Base-by-base conservation (phyloP, 805 yeast species). In the Metschnikowia corniflorae region DNA sequence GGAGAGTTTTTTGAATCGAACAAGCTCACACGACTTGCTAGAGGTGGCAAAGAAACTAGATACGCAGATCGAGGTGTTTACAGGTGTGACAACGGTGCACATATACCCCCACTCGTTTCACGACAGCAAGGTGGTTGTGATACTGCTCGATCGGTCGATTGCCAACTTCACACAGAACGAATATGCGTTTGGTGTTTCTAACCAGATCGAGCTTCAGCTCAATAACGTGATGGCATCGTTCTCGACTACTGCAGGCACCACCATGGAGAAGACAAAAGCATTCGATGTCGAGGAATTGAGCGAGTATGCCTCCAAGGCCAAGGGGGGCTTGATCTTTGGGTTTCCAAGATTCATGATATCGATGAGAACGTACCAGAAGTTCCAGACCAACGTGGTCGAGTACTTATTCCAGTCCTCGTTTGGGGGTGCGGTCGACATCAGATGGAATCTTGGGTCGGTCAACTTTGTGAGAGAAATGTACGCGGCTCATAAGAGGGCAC, bases 361-460 rank as follows among this genome's bases (percentile, higher is more conserved):
- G 6, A 89, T 89, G 97, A 74, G 79, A 31, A 79, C 94, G 0
- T 75, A 77, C 65, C 89, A 86, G 50, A 58, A 63, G 21, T 65
- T 65, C 18, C 61, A 70, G 8, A 68, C 75, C 13, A 72, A 75
- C 29, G 43, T 68, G 4, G 74, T 93, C 28, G 82, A 83, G 49
- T 87, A 81, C 52, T 65, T 71, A 2, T 93, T 76, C 57, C 71
- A 70, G 30, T 79, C 93, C 33, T 68, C 79, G 2, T 87, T 93
- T 64, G 95, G 86, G 7, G 97, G 96, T 18, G 78, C 86, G 12
- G 93, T 93, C 26, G 95, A 87, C 42, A 80, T 93, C 1, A 75
- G 86, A 32, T 93, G 98, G 98, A 93, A 93, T 55, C 63, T 93
- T 19, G 97, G 97, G 0, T 82, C 95, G 0, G 80, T 93, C 14